Base-by-base conservation (phyloP, 768 basidiomycete genomes). In the Lenzites betulinus region DNA sequence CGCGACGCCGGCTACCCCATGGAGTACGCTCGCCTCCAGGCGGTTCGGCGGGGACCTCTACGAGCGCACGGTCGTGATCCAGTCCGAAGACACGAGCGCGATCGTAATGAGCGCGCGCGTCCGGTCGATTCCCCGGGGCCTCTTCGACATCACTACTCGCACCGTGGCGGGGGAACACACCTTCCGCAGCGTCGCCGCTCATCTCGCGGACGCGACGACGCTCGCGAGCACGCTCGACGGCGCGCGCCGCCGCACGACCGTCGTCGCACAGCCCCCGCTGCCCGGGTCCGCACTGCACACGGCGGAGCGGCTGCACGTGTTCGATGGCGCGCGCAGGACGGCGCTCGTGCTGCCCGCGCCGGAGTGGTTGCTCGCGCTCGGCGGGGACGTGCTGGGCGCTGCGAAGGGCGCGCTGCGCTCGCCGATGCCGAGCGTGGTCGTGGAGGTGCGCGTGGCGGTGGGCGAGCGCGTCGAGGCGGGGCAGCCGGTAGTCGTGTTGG, bases 341-440 rank as follows among this genome's bases (percentile, higher is more conserved):
- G 64, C 67, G 48, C 75, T 95, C 15, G 75, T 86, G 20, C 69
- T 88, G n/a, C 85, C 88, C 3, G 78, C 87, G 22, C 90, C 92
- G 0, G 78, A 79, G 20, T 93, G 90, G 89, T 74, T 89, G 36
- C 71, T 85, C 38, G 84, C 86, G 2, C 75, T 91, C 9, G 86
- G 83, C n/a, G 83, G 80, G 3, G 87, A 88, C 56, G 74, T 82
- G 12, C 69, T 83, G 18, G 77, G 74, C 28, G 79, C 82, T 7
- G 78, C 79, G 23, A 86, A 85, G 67, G 87, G 90, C 6, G 84
- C 85, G 16, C 71, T 93, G 65, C 82, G 84, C 60, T 90, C 92
- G 4, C 94, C 95, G 15, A 94, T 94, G 91, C 94, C 94, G n/a
- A 92, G 92, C 71, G 80, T 94, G 51, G 88, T 97, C 1, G 94